A percentile compares a stretch with the other conserved stretches of the same genome.
Conservation (phyloP, 2,329 filamentous ascomycete species). For the Diaporthe nobilis region DNA sequence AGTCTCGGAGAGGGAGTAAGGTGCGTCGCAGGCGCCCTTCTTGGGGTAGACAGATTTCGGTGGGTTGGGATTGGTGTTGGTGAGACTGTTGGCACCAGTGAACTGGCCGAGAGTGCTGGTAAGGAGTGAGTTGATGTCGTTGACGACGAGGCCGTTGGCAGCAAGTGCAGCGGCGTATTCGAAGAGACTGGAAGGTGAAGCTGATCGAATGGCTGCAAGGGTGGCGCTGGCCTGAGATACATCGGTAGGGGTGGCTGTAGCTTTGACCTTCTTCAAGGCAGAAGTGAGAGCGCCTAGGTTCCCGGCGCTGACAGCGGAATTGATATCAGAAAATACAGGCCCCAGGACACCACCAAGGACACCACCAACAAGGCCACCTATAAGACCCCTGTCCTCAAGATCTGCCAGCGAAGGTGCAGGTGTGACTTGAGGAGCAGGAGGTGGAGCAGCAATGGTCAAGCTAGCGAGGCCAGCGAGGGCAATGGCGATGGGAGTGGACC, state of each 20-base stretch:
- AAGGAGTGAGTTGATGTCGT: background rate
- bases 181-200: background rate
- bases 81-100: background rate
- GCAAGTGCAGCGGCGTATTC: background rate
- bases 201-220: background rate
- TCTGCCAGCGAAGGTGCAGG: background rate
- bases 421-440: background rate
- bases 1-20: slow-evolving; percentile 62
- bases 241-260: background rate
- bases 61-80: background rate
- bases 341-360: background rate
- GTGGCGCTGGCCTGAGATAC: background rate
- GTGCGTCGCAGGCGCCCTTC: slow-evolving; percentile 55
- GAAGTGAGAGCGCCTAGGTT: background rate
- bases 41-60: slow-evolving; percentile 52
- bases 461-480: background rate
- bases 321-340: background rate
- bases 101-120: slow-evolving; percentile 3
- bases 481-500: background rate
- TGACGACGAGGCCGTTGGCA: background rate
- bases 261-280: background rate
- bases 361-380: background rate
- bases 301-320: background rate
- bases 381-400: background rate
- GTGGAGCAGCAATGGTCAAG: background rate